A percentile compares a stretch with the other conserved stretches of the same genome.
These are phyloP conservation scores for Colletotrichum somersetense DNA, from an alignment of 2,329 filamentous ascomycete genomes.

Conservation along the genomic window DNA sequence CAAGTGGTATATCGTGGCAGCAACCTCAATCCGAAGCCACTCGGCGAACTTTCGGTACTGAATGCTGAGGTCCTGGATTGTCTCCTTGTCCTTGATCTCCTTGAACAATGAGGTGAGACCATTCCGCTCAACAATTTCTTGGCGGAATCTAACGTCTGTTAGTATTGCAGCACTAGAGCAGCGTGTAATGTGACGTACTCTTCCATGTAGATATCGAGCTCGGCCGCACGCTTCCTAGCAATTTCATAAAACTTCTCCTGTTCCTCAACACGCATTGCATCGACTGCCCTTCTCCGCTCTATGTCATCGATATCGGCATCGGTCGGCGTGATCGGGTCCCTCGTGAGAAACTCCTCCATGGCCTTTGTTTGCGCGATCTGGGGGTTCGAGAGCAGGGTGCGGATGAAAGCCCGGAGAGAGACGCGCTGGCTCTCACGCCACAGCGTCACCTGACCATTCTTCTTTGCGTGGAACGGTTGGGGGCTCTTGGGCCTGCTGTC, in stretches of 20 bases:
- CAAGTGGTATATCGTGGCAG: slow-evolving; percentile 95
- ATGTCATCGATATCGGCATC: slow-evolving; percentile 91
- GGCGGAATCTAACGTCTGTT: slow-evolving; percentile 66
- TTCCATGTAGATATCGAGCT: slow-evolving; percentile 98
- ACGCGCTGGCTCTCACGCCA: slow-evolving; percentile 92
- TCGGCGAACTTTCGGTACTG: slow-evolving; percentile 99
- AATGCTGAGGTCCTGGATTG: slow-evolving; percentile 87
- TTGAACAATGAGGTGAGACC: slow-evolving; percentile 92
- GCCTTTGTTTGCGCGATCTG: slow-evolving; percentile 86
- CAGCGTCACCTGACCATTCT: slow-evolving; percentile 57
- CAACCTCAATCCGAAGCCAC: slow-evolving; percentile 97
- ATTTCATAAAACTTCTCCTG: slow-evolving; percentile 97
- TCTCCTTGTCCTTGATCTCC: slow-evolving; percentile 91
- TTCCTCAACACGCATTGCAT: slow-evolving; percentile 90
- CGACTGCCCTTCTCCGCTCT: slow-evolving; percentile 80
- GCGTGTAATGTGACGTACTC: slow-evolving; percentile 61
- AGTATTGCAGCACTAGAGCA: slow-evolving; percentile 42
- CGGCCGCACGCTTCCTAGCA: slow-evolving; percentile 87
- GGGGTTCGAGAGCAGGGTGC: slow-evolving; percentile 85
- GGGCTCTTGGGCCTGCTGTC: slow-evolving; percentile 56
- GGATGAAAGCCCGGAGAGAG: slow-evolving; percentile 90
- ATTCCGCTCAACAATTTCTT: slow-evolving; percentile 77
- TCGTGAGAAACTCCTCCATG: slow-evolving; percentile 85
- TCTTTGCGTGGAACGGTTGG: slow-evolving; percentile 47
- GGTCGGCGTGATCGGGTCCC: slow-evolving; percentile 77